Evolutionary conservation across 352 stramenopile genomes (phyloP).

Genomic region (Pilasporangium apinafurcum): DNA sequence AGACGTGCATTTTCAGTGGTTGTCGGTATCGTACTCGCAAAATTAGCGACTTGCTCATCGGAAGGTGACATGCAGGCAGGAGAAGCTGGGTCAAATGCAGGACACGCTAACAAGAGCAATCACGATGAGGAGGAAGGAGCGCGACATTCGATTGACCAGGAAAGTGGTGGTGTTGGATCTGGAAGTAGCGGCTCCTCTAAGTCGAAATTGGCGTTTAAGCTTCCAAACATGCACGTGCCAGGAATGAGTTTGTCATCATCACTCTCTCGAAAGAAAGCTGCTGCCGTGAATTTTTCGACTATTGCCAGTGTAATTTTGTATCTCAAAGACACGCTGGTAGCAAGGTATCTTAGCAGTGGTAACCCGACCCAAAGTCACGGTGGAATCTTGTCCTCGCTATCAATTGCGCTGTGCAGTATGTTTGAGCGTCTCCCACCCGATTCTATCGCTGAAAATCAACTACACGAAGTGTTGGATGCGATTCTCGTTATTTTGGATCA

Average conservation of each 20-base stretch:
- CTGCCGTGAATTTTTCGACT: conserved; percentile 60
- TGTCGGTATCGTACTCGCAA: conserved; percentile 71
- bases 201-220: conserved; percentile 66
- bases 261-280: conserved; percentile 51
- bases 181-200: conserved; percentile 14
- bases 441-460: conserved; percentile 47
- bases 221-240: conserved; percentile 45
- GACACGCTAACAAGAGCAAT: conserved; percentile 7
- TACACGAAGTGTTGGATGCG: conserved; percentile 63
- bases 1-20: conserved; percentile 57
- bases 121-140: conserved; percentile 22
- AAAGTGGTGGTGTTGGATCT: conserved; percentile 2
- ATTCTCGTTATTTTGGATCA: conserved; percentile 65
- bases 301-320: conserved; percentile 71
- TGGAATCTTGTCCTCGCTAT: conserved; percentile 62
- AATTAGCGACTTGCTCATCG: conserved; percentile 48
- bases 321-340: conserved; percentile 67
- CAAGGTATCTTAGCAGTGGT: conserved; percentile 43
- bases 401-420: conserved; percentile 69
- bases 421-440: conserved; percentile 67
- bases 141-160: conserved; percentile 6
- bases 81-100: neutral
- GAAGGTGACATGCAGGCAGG: conserved; percentile 35
- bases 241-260: conserved; percentile 39
- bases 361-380: conserved; percentile 52